Base-by-base conservation (phyloP, 768 basidiomycete species). In the Termitomyces heimii region DNA sequence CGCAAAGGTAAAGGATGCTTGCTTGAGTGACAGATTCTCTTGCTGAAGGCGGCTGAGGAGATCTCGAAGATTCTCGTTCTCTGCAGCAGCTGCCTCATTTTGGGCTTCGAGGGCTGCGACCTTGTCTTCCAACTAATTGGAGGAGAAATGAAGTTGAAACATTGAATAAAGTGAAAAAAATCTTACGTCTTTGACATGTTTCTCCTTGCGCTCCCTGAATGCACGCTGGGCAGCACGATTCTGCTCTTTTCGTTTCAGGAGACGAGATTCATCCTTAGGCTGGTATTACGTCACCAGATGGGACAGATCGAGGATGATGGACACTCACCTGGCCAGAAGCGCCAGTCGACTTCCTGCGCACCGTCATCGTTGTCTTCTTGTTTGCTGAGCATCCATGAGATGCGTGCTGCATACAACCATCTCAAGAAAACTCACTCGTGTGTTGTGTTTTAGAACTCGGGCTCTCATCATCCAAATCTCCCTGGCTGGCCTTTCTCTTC, bases 201-300 rank as follows among this genome's bases (percentile, higher is more conserved):
- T 93, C 75, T 99, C 96, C 73, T 98, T 95, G 60, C 96, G 82
- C 71, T 98, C 97, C 55, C 96, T 79, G 77, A 99, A 99, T 1
- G 96, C 96, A 53, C 96, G 86, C 72, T 99, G 97, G 7, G 96
- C 96, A 3, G 94, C 94, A 55, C 96, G 81, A 65, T 99, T 99
- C 73, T 98, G 96, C 65, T 98, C 92, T 74, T 98, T 98, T 60
- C 96, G 86, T 68, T 96, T 95, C 61, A 90, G 60, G 5, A 93
- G 72, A 24, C 90, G 82, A 5, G 78, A 71, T 65, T 92, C 91
- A 62, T 94, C 92, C 72, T 90, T 77, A 34, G 67, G 63, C 72
- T 75, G 47, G 45, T 34, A 56, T 55, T 61, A 63, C 48, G 61
- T 59, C 58, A 65, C 45, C 18, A 29, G 22, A 44, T 47, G 43